Conservation (phyloP, 2,329 filamentous ascomycete species). For the Passalora sequoiae region DNA sequence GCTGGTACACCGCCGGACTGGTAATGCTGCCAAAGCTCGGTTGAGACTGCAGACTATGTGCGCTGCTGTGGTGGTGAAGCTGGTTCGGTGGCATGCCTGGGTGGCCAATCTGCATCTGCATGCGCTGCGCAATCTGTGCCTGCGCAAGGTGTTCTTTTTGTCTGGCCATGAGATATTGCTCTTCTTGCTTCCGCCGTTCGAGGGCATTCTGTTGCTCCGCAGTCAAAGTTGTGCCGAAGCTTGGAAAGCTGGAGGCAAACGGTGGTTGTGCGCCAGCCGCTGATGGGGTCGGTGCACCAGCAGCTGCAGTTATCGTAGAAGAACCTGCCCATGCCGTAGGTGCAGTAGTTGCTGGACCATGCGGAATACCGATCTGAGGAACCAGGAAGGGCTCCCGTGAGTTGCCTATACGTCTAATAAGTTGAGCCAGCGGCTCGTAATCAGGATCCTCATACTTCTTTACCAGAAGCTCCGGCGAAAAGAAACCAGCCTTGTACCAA, state of each 20-base stretch:
- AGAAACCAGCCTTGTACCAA: constrained; percentile 99
- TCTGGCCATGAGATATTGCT: constrained; percentile 92
- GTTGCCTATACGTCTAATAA: constrained; percentile 93
- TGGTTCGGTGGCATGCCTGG: constrained; percentile 41
- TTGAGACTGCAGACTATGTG: constrained; percentile 93
- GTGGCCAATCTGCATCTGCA: constrained; percentile 57
- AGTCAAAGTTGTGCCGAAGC: constrained; percentile 91
- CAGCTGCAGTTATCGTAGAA: constrained; percentile 9
- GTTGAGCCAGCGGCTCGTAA: constrained; percentile 89
- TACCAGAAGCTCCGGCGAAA: constrained; percentile 87
- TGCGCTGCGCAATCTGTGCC: constrained; percentile 70
- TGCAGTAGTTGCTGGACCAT: constrained; percentile 59
- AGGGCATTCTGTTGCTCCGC: constrained; percentile 97
- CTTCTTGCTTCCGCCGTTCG: constrained; percentile 93
- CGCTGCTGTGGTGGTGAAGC: constrained; percentile 89
- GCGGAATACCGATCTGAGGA: constrained; percentile 90
- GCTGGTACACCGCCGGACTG: constrained; percentile 64
- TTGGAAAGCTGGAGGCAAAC: constrained; percentile 88
- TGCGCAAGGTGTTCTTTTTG: constrained; percentile 90
- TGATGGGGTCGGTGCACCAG: constrained; percentile 9
- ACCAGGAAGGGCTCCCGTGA: constrained; percentile 96
- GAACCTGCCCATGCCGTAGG: constrained; percentile 40
- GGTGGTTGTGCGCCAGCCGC: constrained; percentile 59
- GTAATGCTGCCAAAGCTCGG: constrained; percentile 93
- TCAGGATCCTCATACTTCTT: constrained; percentile 92